phyloP scores from a whole-genome alignment of 75 land plant species.

The Picea sitchensis region DNA sequence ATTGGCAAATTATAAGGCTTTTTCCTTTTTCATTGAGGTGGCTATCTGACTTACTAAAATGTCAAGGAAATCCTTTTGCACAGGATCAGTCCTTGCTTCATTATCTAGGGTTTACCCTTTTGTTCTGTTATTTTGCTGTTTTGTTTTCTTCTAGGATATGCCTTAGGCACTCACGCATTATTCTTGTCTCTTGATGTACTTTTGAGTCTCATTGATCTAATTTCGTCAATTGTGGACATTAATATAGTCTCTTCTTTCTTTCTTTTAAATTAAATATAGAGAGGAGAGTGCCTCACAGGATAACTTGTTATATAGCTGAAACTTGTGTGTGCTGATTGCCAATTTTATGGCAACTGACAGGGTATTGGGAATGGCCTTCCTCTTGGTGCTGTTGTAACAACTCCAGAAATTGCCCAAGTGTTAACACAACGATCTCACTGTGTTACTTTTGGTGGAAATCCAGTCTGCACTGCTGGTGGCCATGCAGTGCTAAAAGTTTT shows the following conservation, averaged over 20 bases:
- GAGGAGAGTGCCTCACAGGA: too few species aligned
- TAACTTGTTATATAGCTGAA: neutral
- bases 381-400: constrained; percentile 93
- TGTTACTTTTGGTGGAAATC: constrained; percentile 99
- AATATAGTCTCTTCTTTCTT: neutral
- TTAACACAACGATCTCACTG: constrained; percentile 74
- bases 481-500: constrained; percentile 85
- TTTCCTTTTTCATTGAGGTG: neutral
- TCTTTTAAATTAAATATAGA: neutral
- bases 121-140: too few species aligned
- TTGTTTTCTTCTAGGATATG: too few species aligned
- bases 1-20: neutral
- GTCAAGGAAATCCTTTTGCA: neutral
- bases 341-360: constrained; percentile 27
- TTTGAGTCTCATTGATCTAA: neutral
- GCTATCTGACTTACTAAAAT: neutral
- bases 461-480: constrained; percentile 94
- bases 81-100: too few species aligned
- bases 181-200: too few species aligned
- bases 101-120: too few species aligned
- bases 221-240: neutral
- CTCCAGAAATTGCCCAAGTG: constrained; percentile 91
- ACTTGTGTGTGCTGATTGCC: neutral
- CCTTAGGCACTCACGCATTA: too few species aligned
- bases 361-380: constrained; percentile 99